Conservation (phyloP, 192 early-diverging fungal species). For the Umbelopsis sp. region DNA sequence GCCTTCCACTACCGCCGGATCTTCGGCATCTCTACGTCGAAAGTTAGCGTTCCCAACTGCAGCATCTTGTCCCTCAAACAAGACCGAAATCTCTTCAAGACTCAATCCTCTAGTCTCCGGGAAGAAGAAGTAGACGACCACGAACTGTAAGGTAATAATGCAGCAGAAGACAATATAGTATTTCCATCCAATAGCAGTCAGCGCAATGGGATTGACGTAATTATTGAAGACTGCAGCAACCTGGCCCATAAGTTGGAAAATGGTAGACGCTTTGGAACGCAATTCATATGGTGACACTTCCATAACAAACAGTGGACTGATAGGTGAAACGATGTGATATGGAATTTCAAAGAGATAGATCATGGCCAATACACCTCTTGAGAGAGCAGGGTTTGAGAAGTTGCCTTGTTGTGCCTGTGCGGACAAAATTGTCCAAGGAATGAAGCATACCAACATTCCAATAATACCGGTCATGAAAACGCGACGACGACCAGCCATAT, state of each 20-base stretch:
- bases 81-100: slow-evolving; percentile 58
- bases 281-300: slow-evolving; percentile 14
- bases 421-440: slow-evolving; percentile 11
- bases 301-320: neutral
- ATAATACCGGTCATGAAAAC: slow-evolving; percentile 5
- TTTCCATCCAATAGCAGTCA: slow-evolving; percentile 21
- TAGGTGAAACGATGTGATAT: slow-evolving; percentile 4
- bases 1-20: no score
- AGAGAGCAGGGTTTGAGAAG: neutral
- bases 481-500: slow-evolving; percentile 20
- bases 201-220: slow-evolving; percentile 24
- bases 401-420: neutral
- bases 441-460: slow-evolving; percentile 17
- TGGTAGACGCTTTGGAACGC: slow-evolving; percentile 14
- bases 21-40: neutral
- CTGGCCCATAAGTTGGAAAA: slow-evolving; percentile 19
- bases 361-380: slow-evolving; percentile 13
- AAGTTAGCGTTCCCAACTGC: neutral
- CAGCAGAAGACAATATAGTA: slow-evolving; percentile 24
- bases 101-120: slow-evolving; percentile 85
- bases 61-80: slow-evolving; percentile 24
- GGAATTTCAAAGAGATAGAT: slow-evolving; percentile 17
- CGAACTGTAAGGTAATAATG: neutral
- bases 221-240: slow-evolving; percentile 11
- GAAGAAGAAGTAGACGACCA: slow-evolving; percentile 58